Conservation (phyloP, 345 rosid genomes). For the Aurinia saxatilis region DNA sequence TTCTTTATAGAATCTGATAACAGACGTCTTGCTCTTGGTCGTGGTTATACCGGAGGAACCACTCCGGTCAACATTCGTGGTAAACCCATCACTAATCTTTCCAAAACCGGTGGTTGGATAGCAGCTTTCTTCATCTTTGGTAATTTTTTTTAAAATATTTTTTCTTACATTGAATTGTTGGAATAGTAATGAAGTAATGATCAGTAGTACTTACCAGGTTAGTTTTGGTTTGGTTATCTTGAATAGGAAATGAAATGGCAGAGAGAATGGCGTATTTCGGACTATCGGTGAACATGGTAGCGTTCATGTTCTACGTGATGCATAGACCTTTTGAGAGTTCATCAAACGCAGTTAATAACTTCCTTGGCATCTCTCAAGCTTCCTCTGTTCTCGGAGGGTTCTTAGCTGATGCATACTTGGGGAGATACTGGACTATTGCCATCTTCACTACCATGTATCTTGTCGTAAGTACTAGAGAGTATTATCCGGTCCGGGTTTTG, state of each 20-base stretch:
- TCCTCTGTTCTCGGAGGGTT: conserved; percentile 92
- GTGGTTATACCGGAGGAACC: conserved; percentile 79
- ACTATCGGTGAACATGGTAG: conserved; percentile 90
- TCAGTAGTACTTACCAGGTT: too few relatives aligned
- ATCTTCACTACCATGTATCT: conserved; percentile 88
- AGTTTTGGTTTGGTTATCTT: neutral
- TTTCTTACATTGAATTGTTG: too few relatives aligned
- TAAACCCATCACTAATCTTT: conserved; percentile 72
- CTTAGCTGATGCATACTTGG: conserved; percentile 91
- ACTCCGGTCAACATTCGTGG: conserved; percentile 77
- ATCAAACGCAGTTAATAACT: conserved; percentile 83
- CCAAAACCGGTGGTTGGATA: conserved; percentile 86
- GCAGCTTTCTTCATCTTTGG: conserved; percentile 91
- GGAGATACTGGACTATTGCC: conserved; percentile 91
- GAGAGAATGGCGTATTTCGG: conserved; percentile 97
- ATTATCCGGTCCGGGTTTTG: too few relatives aligned
- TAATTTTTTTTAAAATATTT: too few relatives aligned
- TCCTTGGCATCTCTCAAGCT: conserved; percentile 85
- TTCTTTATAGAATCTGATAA: conserved; percentile 78
- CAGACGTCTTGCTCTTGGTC: conserved; percentile 67
- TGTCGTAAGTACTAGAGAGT: conserved; percentile 37
- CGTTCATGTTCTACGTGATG: conserved; percentile 86
- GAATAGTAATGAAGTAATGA: too few relatives aligned
- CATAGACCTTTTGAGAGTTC: conserved; percentile 74
- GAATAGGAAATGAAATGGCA: conserved; percentile 88